phyloP scores from a whole-genome alignment of 805 yeast species.

The Candida berthetii region DNA sequence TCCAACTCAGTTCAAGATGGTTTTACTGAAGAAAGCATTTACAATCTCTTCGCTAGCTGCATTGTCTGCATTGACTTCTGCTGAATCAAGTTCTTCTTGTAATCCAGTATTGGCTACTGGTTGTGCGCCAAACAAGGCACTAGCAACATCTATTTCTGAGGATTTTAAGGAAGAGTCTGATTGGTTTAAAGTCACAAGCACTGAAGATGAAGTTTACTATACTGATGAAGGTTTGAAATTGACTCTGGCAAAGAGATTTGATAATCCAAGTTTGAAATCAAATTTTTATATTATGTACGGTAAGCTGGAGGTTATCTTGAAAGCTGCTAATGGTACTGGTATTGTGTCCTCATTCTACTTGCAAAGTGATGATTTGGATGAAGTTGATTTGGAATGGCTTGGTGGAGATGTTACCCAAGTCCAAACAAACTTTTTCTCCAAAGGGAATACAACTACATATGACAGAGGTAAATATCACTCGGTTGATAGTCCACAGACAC shows the following conservation, averaged over 20 bases:
- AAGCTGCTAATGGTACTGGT: constrained; percentile 76
- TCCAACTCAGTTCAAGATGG: no score
- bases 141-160: constrained; percentile 47
- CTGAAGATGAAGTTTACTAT: constrained; percentile 39
- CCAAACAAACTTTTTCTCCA: constrained; percentile 75
- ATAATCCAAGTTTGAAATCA: constrained; percentile 75
- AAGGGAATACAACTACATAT: constrained; percentile 72
- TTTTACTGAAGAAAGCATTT: background rate
- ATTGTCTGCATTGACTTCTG: background rate
- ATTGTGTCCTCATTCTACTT: constrained; percentile 75
- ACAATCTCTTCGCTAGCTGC: background rate
- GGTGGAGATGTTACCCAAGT: constrained; percentile 74
- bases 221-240: constrained; percentile 55
- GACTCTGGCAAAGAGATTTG: constrained; percentile 54
- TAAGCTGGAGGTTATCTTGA: constrained; percentile 61
- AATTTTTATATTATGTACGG: constrained; percentile 89
- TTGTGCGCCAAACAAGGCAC: constrained; percentile 52
- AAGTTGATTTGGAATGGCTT: constrained; percentile 82
- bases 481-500: constrained; percentile 48
- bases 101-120: constrained; percentile 33
- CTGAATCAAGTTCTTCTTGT: constrained; percentile 24
- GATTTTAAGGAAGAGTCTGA: constrained; percentile 43
- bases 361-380: constrained; percentile 83
- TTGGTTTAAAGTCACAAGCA: constrained; percentile 34
- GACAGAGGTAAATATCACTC: constrained; percentile 74